These are phyloP conservation scores for Triticum aestivum DNA, from an alignment of 176 grass and related monocot species.

Conservation along the genomic window DNA sequence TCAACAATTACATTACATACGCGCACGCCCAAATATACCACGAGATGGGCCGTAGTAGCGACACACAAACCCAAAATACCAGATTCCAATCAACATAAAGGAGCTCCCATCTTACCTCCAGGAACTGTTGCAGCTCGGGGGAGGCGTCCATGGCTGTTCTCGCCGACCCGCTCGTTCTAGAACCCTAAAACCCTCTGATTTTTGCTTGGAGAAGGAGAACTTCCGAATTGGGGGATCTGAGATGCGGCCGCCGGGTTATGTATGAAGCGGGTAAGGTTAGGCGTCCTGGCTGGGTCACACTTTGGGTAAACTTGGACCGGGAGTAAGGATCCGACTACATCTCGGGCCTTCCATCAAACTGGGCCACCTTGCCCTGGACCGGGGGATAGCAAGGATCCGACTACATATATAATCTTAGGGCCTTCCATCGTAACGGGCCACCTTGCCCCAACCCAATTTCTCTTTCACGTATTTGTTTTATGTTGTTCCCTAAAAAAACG, in stretches of 20 bases:
- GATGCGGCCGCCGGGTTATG: neutral
- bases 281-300: neutral
- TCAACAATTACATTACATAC: neutral
- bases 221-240: neutral
- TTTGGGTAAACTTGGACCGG: neutral
- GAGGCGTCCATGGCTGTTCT: constrained; percentile 51
- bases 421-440: too few species aligned
- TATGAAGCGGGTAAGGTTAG: neutral
- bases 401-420: too few species aligned
- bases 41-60: neutral
- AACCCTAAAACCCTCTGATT: neutral
- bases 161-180: neutral
- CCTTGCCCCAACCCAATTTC: too few species aligned
- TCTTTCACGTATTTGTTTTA: too few species aligned
- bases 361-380: neutral
- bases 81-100: neutral
- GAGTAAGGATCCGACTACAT: neutral
- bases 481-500: too few species aligned
- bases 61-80: neutral
- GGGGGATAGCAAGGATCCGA: too few species aligned
- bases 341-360: neutral
- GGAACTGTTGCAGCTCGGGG: constrained; percentile 62
- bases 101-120: constrained; percentile 55
- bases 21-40: constrained; percentile 9
- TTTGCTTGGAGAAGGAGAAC: neutral